A percentile compares a stretch with the other conserved stretches of the same genome.
Conservation (phyloP, 2,329 filamentous ascomycete species). For the Colletotrichum tanaceti region DNA sequence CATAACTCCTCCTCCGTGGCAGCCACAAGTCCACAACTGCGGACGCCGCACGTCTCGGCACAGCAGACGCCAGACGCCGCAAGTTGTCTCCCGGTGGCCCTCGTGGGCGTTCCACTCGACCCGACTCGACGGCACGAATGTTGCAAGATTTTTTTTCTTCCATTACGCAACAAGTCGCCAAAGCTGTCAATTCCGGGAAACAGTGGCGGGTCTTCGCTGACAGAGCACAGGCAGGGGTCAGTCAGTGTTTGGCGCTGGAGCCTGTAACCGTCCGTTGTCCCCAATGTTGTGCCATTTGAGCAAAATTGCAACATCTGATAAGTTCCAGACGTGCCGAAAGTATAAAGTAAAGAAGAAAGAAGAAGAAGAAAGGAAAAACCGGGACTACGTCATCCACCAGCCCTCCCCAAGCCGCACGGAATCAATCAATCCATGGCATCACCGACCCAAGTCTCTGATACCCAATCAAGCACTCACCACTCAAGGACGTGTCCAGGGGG, state of each 20-base stretch:
- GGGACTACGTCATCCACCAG: conserved; percentile 12
- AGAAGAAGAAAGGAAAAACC: conserved; percentile 26
- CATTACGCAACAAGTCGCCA: neutral
- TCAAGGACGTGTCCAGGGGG: conserved; percentile 3
- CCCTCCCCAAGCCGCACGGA: conserved; percentile 1
- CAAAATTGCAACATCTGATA: conserved; percentile 23
- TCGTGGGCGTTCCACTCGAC: conserved; percentile 3
- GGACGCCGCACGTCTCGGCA: neutral
- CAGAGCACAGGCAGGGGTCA: conserved; percentile 1
- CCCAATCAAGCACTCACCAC: too few relatives aligned
- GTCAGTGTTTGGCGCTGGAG: neutral
- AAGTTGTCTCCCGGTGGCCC: neutral
- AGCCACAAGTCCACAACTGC: conserved; percentile 6
- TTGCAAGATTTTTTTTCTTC: too few relatives aligned
- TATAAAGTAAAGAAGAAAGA: conserved; percentile 12
- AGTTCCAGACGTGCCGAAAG: conserved; percentile 34
- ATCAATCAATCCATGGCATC: conserved; percentile 2
- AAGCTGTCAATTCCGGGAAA: neutral
- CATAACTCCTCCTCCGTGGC: conserved; percentile 3
- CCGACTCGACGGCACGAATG: conserved; percentile 1
- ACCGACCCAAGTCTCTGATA: too few relatives aligned
- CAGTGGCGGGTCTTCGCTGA: conserved; percentile 5
- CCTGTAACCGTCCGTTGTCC: conserved; percentile 4
- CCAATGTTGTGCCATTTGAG: conserved; percentile 19
- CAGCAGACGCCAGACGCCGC: conserved; percentile 3